Evolutionary conservation across 768 basidiomycete species (phyloP), one percentile per base, ranked within the genome.

Genomic region (Leccinum fibrillosum): DNA sequence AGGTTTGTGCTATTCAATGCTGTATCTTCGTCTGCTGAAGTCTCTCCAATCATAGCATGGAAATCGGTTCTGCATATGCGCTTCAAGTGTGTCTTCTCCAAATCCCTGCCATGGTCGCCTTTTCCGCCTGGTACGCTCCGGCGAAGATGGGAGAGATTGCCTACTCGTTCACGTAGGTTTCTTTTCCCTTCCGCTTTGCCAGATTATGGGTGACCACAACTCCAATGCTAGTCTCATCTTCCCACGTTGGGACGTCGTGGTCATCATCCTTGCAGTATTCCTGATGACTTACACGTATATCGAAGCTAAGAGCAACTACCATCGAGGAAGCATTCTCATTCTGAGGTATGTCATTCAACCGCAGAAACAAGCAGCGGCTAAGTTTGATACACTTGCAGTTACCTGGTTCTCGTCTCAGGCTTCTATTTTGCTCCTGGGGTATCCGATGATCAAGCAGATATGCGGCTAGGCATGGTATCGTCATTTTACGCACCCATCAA

Each of bases 51-150:
- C 3, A 30, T 62, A 98, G 95, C 72, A 98, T 98, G 94, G 97
- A 98, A 75, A 98, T 99, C 66, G 97, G 97, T 13, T 98, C 97
- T 1, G 97, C 97, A 4, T 99, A 99, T 74, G 97, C 97, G 5
- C 81, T 99, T 3, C 97, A 99, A 74, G 97, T 99, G 15, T 99
- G 97, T 72, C 79, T 99, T 54, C 80, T 99, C 13, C 97, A 99
- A 74, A 94, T 98, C 32, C 97, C 97, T 2, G 93, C 94, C 2
- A 98, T 99, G 96, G 94, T 99, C 13, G 96, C 94, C 0, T 98
- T 99, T 74, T 94, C 93, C 19, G 96, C 95, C 5, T 94, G 92
- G 84, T 97, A 95, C 68, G 86, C 88, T 54, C 92, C 93, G 0
- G 82, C 84, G 35, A 84, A 85, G 67, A 88, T 96, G 83, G 94